Evolutionary conservation across 306 rosid genomes (phyloP), one percentile per base, ranked within the genome.

Genomic region (Lithocarpus polystachyus): DNA sequence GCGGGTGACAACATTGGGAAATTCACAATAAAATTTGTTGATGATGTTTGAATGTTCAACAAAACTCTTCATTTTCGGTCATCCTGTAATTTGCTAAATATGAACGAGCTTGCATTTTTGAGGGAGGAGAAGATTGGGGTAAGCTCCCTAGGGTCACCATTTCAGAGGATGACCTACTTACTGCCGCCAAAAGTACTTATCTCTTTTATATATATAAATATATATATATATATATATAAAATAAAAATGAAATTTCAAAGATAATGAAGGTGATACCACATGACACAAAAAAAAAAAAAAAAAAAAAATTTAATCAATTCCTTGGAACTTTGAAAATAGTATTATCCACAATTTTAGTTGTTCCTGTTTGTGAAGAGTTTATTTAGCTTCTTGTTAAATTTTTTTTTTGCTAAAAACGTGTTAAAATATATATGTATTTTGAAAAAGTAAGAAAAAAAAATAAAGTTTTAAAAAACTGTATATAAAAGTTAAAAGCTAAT

Each of bases 41-140:
- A 71, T 22, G 40, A 71, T 23, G 20, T 0, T 20, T n/a, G 57
- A 17, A 71, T 40, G 5, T 14, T 71, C 57, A 71, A 71, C 33
- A 71, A 24, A 48, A 22, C 33, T 45, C 11, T 71, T 45, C 74
- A 71, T 48, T 71, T 71, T 23, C 74, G 20, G 12, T 59, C 74
- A 22, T 22, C 74, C 1, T 0, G 37, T 37, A 71, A 71, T 71
- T 13, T 23, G 22, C 56, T 71, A 5, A 71, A 51, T 59, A 8
- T 71, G 4, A 48, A 71, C 9, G 74, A 71, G n/a, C 74, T 71
- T 13, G 74, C 74, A 19, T 71, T 59, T 48, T 6, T 71, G 13
- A 48, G 74, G 57, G 74, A 71, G 74, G 23, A 71, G 35, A 71
- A 71, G 56, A 43, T 71, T 6, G 18, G 29, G 3, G 13, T 3